Percentiles rank a stretch among this genome's conserved stretches.
Evolutionary conservation across 805 yeast genomes (phyloP).

Genomic region (Pachysolen tannophilus): DNA sequence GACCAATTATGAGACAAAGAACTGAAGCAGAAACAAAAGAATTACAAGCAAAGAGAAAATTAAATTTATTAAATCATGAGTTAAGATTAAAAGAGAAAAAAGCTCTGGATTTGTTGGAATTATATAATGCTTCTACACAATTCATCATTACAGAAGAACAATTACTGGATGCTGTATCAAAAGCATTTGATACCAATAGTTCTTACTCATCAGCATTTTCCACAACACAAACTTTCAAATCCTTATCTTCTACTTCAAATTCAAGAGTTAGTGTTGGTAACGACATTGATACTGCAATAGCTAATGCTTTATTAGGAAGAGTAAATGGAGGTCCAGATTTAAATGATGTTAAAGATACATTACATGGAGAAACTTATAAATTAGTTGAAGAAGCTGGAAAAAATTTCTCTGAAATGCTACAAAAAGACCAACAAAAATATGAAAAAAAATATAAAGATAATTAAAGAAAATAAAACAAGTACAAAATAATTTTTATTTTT

Average conservation of each 20-base stretch:
- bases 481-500: too few relatives aligned
- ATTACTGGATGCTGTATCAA: slow-evolving; percentile 47
- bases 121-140: slow-evolving; percentile 62
- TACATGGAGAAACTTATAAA: slow-evolving; percentile 7
- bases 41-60: slow-evolving; percentile 49
- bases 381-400: slow-evolving; percentile 4
- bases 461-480: too few relatives aligned
- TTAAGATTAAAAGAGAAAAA: slow-evolving; percentile 43
- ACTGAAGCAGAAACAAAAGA: slow-evolving; percentile 60
- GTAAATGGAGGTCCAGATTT: slow-evolving; percentile 7
- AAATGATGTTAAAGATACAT: slow-evolving; percentile 2
- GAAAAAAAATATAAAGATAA: too few relatives aligned
- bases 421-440: neutral
- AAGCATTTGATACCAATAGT: slow-evolving; percentile 33
- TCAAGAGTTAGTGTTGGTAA: too few relatives aligned
- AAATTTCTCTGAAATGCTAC: neutral
- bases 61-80: slow-evolving; percentile 55
- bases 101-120: slow-evolving; percentile 51
- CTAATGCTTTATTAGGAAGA: slow-evolving; percentile 6
- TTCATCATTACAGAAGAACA: slow-evolving; percentile 70
- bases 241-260: too few relatives aligned
- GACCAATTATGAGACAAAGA: slow-evolving; percentile 66
- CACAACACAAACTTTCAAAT: slow-evolving; percentile 3
- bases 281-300: slow-evolving; percentile 2
- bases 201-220: slow-evolving; percentile 7